Evolutionary conservation across 1,284 basidiomycete species (phyloP).

Genomic region (Trametes pubescens): DNA sequence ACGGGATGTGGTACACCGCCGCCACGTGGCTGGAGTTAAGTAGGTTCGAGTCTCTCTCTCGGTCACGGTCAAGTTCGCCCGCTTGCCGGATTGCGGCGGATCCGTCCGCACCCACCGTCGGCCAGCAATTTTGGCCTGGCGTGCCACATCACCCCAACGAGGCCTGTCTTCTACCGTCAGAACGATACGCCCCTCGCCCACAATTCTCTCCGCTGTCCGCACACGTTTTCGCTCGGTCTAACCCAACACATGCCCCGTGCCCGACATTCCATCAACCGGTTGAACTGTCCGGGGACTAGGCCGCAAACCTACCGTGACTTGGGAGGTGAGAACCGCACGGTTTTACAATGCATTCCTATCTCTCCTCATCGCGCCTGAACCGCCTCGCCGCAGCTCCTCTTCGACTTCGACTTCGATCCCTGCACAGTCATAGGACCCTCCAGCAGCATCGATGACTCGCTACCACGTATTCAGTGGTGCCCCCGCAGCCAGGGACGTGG

Average conservation of each 20-base stretch:
- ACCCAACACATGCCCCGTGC: not conserved
- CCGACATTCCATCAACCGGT: not conserved
- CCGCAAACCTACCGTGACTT: not conserved
- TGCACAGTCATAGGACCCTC: slow-evolving; percentile 3
- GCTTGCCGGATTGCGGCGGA: not conserved
- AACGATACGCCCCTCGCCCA: not conserved
- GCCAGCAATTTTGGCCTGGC: not conserved
- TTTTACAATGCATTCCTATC: slow-evolving; percentile 1
- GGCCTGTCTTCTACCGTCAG: not conserved
- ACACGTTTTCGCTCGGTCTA: not conserved
- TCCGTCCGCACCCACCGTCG: not conserved
- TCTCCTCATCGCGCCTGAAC: not conserved
- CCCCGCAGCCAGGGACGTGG: slow-evolving; percentile 15
- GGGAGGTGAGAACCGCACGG: not conserved
- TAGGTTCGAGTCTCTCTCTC: slow-evolving; percentile 7
- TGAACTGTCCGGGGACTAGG: not conserved
- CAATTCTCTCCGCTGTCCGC: not conserved
- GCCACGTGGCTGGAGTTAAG: slow-evolving; percentile 20
- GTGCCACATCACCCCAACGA: not conserved
- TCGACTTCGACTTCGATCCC: not conserved
- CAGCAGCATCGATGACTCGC: slow-evolving; percentile 11
- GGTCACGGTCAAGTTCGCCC: slow-evolving; percentile 24
- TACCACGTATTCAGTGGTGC: slow-evolving; percentile 26
- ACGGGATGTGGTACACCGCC: slow-evolving; percentile 4
- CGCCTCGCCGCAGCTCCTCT: slow-evolving; percentile 1